Percentiles rank a stretch among this genome's conserved stretches.
These are phyloP conservation scores for Auxenochlorella pyrenoidosa DNA, from an alignment of 139 green algal species.

Conservation along the genomic window DNA sequence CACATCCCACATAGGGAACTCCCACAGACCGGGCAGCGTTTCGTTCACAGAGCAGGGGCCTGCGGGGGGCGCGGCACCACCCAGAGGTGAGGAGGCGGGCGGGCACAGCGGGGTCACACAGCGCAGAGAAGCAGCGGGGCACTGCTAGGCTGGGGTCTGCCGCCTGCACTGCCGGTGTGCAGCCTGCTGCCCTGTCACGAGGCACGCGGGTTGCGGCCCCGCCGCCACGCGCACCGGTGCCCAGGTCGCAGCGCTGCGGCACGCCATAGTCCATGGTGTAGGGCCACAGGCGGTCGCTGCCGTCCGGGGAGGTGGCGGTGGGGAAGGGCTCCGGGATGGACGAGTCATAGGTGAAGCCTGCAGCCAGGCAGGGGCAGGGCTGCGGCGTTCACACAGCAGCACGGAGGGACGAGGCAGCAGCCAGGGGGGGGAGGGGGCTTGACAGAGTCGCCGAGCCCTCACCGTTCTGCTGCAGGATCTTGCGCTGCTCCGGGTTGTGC, in stretches of 20 bases:
- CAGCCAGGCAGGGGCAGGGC: not conserved
- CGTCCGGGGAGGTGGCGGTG: constrained; percentile 32
- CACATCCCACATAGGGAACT: constrained; percentile 43
- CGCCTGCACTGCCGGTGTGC: no score
- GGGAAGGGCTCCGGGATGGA: constrained; percentile 38
- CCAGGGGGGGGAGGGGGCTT: not conserved
- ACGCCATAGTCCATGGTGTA: constrained; percentile 46
- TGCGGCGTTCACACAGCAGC: no score
- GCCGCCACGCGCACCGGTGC: constrained; percentile 7
- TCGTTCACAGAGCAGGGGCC: constrained; percentile 45
- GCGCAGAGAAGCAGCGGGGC: no score
- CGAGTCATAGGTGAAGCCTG: constrained; percentile 39
- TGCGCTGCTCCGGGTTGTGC: constrained; percentile 29
- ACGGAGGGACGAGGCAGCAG: no score
- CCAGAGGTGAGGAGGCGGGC: not conserved
- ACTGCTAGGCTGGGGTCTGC: no score
- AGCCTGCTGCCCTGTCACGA: no score
- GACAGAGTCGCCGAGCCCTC: not conserved
- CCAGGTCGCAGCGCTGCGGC: constrained; percentile 30
- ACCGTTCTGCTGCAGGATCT: constrained; percentile 30
- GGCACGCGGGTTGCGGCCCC: no score
- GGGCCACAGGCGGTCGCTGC: constrained; percentile 23
- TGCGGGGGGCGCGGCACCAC: not conserved
- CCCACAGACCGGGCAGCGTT: constrained; percentile 28
- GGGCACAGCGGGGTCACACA: not conserved